Percentiles rank a stretch among this genome's conserved stretches.
phyloP scores from a whole-genome alignment of 371 early-diverging fungal species.

The Mucor piriformis region DNA sequence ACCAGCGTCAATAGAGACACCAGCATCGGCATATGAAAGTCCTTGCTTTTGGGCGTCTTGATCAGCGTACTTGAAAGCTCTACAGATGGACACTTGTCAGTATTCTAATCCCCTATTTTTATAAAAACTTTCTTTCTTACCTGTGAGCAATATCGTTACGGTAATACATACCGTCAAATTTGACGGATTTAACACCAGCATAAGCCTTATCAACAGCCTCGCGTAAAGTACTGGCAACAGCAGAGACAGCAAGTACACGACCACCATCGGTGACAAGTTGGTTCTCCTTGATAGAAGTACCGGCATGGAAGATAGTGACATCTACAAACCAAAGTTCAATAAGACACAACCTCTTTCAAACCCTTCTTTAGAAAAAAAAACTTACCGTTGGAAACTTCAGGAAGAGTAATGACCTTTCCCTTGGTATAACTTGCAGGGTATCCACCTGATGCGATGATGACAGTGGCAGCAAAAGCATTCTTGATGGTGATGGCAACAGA shows the following conservation, averaged over 20 bases:
- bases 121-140: constrained; percentile 15
- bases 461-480: constrained; percentile 84
- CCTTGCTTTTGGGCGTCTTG: constrained; percentile 46
- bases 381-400: constrained; percentile 23
- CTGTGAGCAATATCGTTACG: constrained; percentile 93
- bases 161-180: constrained; percentile 85
- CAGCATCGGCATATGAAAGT: constrained; percentile 91
- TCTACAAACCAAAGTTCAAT: constrained; percentile 27
- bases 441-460: constrained; percentile 90
- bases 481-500: constrained; percentile 78
- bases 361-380: background rate
- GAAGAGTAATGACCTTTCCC: constrained; percentile 76
- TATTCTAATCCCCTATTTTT: background rate
- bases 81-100: no score
- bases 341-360: background rate
- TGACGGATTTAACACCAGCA: constrained; percentile 63
- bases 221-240: constrained; percentile 70
- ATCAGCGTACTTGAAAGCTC: constrained; percentile 66
- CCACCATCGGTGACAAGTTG: constrained; percentile 90
- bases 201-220: constrained; percentile 82
- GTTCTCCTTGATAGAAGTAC: constrained; percentile 65
- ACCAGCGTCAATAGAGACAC: constrained; percentile 95
- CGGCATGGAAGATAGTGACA: constrained; percentile 91
- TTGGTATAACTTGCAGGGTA: constrained; percentile 91
- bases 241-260: constrained; percentile 93